Base-by-base conservation (phyloP, 768 basidiomycete genomes). In the Tylopilus plumbeoviolaceoides region DNA sequence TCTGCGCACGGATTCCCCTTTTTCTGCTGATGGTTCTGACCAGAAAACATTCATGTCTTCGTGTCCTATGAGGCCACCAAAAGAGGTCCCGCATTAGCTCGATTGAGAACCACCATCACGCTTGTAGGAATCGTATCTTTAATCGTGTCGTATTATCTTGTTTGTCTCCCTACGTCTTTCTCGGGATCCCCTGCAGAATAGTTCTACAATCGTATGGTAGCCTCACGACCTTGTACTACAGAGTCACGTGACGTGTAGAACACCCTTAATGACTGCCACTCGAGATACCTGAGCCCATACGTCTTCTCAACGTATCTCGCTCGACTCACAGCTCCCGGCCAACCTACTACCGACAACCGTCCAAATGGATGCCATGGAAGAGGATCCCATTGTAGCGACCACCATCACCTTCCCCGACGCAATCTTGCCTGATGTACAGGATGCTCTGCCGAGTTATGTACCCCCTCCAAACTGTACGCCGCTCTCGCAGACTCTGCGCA, bases 321-420 rank as follows among this genome's bases (percentile, higher is more conserved):
- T 47, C 47, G 17, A 18, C 25, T 27, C n/a, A 1, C 9, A 2
- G 15, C 27, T 36, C 47, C 17, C 7, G 15, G 30, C 17, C 12
- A 17, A 23, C 33, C 30, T 6, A 36, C 27, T 27, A 52, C 17
- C 35, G 4, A 27, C 20, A 18, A n/a, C 41, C 47, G 36, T 40
- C 47, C 47, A 69, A 57, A 70, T 69, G 69, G 64, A 69, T 48
- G 57, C 59, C 36, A 71, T 69, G 70, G 70, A 69, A 54, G 66
- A 61, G 57, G 68, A 71, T 64, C 64, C 59, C 27, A 52, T 66
- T 58, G 54, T 70, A 48, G 51, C 39, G 41, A 58, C 56, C 28
- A 56, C 48, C 38, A 45, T 60, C n/a, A 56, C 65, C 43, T 61
- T 60, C 54, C 56, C 59, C 20, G 61, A 58, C 23, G 59, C 40